phyloP scores from a whole-genome alignment of 2,329 filamentous ascomycete genomes.

The Sporothrix pseudoabietina region DNA sequence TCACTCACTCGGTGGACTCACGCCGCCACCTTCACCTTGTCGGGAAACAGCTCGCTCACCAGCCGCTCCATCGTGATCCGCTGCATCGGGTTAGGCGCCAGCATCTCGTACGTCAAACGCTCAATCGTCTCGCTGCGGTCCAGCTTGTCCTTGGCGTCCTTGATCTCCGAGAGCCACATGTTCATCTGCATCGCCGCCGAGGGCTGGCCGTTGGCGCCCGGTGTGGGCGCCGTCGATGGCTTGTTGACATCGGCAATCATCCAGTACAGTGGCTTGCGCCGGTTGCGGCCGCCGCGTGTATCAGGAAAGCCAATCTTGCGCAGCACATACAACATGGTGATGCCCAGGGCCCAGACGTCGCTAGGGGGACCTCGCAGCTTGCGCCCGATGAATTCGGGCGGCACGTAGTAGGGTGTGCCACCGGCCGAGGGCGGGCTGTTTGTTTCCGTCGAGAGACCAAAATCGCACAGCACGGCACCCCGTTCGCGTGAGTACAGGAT shows the following conservation, averaged over 20 bases:
- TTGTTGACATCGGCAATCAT: conserved; percentile 58
- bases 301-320: conserved; percentile 60
- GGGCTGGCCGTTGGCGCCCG: neutral
- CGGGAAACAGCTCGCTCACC: conserved; percentile 47
- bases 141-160: conserved; percentile 51
- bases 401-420: conserved; percentile 64
- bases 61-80: conserved; percentile 59
- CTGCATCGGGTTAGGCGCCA: conserved; percentile 53
- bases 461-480: conserved; percentile 63
- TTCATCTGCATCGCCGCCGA: conserved; percentile 57
- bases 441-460: conserved; percentile 57
- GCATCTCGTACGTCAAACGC: conserved; percentile 56
- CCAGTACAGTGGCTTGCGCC: conserved; percentile 59
- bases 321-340: conserved; percentile 63
- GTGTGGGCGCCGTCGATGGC: conserved; percentile 25
- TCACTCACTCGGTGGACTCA: neutral
- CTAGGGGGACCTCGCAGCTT: conserved; percentile 57
- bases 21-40: neutral
- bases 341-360: conserved; percentile 62
- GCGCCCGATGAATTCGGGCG: conserved; percentile 61
- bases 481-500: conserved; percentile 62
- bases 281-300: conserved; percentile 52
- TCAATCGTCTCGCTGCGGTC: conserved; percentile 54
- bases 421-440: conserved; percentile 53
- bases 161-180: conserved; percentile 58